phyloP scores from a whole-genome alignment of 1,139 yeast species.

The Geotrichum phurueaensis region DNA sequence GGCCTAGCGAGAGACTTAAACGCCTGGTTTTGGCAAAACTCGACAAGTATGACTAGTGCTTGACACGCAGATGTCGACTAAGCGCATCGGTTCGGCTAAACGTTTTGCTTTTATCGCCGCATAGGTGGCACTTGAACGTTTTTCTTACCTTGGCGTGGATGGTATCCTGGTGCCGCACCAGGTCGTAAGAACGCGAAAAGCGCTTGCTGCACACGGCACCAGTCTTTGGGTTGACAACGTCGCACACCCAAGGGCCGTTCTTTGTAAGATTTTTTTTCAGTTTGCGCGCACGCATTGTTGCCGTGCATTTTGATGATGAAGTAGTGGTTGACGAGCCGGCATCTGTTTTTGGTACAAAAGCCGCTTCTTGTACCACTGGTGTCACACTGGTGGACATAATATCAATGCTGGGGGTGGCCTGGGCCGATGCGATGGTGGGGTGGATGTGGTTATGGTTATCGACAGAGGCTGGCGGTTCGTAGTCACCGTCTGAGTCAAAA shows the following conservation, averaged over 20 bases:
- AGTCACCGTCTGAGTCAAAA: not conserved
- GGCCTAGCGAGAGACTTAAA: too few species aligned
- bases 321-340: not conserved
- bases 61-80: conserved; percentile 85
- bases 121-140: conserved; percentile 78
- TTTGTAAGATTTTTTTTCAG: not conserved
- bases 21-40: too few species aligned
- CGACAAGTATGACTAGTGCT: conserved; percentile 43
- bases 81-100: conserved; percentile 93
- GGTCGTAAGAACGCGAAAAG: conserved; percentile 89
- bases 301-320: not conserved
- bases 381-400: not conserved
- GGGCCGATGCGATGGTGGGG: not conserved
- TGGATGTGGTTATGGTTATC: not conserved
- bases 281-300: not conserved
- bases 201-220: conserved; percentile 54
- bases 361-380: not conserved
- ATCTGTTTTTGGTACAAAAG: not conserved
- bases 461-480: not conserved
- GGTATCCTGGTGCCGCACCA: conserved; percentile 92
- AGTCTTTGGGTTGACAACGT: not conserved
- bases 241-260: not conserved
- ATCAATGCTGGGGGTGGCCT: not conserved
- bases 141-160: conserved; percentile 87
- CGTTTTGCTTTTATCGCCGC: conserved; percentile 70